Percentiles rank a stretch among this genome's conserved stretches.
These are phyloP conservation scores for Paecilomyces sp. DNA, from an alignment of 2,329 filamentous ascomycete genomes.

Conservation along the genomic window DNA sequence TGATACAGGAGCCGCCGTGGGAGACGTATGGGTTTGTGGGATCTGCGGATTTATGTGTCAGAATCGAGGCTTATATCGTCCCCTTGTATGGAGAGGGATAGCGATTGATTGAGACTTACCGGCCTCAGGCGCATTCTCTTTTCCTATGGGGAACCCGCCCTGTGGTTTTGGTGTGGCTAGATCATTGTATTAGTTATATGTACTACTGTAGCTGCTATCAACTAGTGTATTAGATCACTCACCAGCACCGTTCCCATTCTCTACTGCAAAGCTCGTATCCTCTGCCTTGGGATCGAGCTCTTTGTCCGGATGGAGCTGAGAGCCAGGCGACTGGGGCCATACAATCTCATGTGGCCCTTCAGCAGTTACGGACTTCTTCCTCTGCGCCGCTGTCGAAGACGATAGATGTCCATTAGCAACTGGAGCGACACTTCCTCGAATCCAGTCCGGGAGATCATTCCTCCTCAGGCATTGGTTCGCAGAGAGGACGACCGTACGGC, in stretches of 20 bases:
- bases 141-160: conserved; percentile 8
- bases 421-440: conserved; percentile 26
- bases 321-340: conserved; percentile 24
- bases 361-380: conserved; percentile 22
- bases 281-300: conserved; percentile 6
- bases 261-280: conserved; percentile 1
- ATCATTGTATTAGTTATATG: background rate
- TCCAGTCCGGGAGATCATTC: conserved; percentile 52
- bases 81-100: background rate
- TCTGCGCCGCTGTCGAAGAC: conserved; percentile 1
- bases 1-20: conserved; percentile 74
- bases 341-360: conserved; percentile 43
- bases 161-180: background rate
- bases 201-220: background rate
- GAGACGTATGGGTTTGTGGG: conserved; percentile 50
- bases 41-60: conserved; percentile 4
- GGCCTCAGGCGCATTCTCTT: conserved; percentile 33
- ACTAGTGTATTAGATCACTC: background rate
- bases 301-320: conserved; percentile 10
- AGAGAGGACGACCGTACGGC: conserved; percentile 76
- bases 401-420: conserved; percentile 3
- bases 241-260: background rate
- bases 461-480: conserved; percentile 72
- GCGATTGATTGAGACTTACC: conserved; percentile 28
- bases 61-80: background rate